A percentile compares a stretch with the other conserved stretches of the same genome.
Evolutionary conservation across 1,284 basidiomycete genomes (phyloP).

Genomic region (Apiotrichum gracile): DNA sequence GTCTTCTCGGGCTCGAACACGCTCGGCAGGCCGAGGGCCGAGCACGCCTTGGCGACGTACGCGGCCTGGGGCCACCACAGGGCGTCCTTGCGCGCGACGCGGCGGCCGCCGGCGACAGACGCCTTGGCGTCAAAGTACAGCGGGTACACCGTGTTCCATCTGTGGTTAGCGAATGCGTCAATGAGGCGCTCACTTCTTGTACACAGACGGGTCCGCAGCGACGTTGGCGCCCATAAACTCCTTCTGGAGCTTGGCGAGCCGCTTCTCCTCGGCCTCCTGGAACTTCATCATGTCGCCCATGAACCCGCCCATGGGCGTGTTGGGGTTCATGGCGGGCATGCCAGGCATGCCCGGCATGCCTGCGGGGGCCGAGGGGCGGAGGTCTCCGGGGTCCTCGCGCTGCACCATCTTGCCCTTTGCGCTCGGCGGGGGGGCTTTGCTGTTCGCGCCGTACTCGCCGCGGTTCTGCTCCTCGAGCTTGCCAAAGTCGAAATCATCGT

Average conservation of each 20-base stretch:
- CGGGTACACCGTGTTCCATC: slow-evolving; percentile 93
- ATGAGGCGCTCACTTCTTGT: slow-evolving; percentile 33
- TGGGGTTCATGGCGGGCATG: slow-evolving; percentile 29
- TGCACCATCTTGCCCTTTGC: slow-evolving; percentile 27
- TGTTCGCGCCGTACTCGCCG: slow-evolving; percentile 43
- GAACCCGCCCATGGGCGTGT: slow-evolving; percentile 48
- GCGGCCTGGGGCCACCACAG: slow-evolving; percentile 93
- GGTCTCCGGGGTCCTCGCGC: slow-evolving; percentile 23
- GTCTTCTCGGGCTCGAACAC: slow-evolving; percentile 77
- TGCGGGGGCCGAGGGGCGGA: slow-evolving; percentile 17
- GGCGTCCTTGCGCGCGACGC: slow-evolving; percentile 69
- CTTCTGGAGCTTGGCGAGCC: slow-evolving; percentile 39
- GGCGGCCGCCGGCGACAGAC: slow-evolving; percentile 73
- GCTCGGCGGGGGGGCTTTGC: slow-evolving; percentile 26
- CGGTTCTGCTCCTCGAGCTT: slow-evolving; percentile 48
- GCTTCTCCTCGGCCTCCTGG: slow-evolving; percentile 44
- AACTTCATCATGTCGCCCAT: slow-evolving; percentile 49
- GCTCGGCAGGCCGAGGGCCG: slow-evolving; percentile 66
- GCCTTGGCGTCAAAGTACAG: slow-evolving; percentile 95
- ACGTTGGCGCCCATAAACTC: slow-evolving; percentile 39
- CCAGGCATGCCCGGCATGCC: neutral
- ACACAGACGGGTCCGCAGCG: slow-evolving; percentile 36
- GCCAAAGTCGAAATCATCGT: slow-evolving; percentile 48
- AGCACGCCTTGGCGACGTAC: slow-evolving; percentile 80
- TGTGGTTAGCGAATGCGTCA: slow-evolving; percentile 35